Evolutionary conservation across 2,329 filamentous ascomycete genomes (phyloP).

Genomic region (Metarhizium album): DNA sequence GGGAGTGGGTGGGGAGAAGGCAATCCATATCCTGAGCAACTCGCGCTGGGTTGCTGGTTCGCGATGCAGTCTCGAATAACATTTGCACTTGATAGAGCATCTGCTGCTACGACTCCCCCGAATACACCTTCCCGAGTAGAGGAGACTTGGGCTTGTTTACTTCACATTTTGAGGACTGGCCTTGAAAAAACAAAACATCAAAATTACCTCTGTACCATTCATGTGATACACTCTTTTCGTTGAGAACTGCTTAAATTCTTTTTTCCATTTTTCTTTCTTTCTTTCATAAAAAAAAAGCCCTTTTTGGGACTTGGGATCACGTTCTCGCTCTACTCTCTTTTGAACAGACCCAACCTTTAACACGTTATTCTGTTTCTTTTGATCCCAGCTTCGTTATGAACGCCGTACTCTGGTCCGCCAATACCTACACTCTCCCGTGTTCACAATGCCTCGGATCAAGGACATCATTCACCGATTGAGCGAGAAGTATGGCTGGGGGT

Average conservation of each 20-base stretch:
- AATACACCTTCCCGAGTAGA: neutral
- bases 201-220: neutral
- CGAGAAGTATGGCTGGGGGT: neutral
- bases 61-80: neutral
- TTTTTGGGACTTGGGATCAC: neutral
- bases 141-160: neutral
- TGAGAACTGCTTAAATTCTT: neutral
- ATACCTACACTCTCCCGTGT: neutral
- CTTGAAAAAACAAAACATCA: neutral
- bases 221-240: neutral
- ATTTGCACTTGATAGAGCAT: too few relatives aligned
- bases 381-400: slow-evolving; percentile 9
- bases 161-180: neutral
- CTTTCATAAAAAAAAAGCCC: too few relatives aligned
- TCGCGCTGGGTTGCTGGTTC: neutral
- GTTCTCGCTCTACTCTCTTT: too few relatives aligned
- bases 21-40: neutral
- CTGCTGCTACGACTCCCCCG: neutral
- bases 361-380: neutral
- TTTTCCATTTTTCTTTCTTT: too few relatives aligned
- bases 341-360: neutral
- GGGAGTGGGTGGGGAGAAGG: neutral
- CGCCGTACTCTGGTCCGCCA: neutral
- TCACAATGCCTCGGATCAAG: neutral
- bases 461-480: neutral